These are phyloP conservation scores for Colletotrichum sublineola DNA, from an alignment of 2,329 filamentous ascomycete species.

Conservation along the genomic window DNA sequence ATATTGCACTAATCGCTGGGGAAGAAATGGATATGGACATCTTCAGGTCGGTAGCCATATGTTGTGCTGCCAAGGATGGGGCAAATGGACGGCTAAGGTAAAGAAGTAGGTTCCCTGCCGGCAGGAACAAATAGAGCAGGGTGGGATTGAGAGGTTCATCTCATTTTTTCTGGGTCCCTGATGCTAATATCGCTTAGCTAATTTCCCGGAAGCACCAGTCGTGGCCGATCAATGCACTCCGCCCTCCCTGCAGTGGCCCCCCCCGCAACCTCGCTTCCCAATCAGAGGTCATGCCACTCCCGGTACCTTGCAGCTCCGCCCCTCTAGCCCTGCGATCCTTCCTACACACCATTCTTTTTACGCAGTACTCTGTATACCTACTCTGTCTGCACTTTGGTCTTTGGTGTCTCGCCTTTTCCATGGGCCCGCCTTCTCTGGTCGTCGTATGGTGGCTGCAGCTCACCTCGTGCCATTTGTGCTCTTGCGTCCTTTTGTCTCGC, in stretches of 20 bases:
- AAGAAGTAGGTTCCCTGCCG: conserved; percentile 9
- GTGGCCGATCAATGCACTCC: background rate
- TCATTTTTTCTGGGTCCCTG: conserved; percentile 37
- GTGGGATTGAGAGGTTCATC: conserved; percentile 30
- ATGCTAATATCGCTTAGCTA: conserved; percentile 44
- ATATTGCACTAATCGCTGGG: background rate
- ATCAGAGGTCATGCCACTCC: conserved; percentile 25
- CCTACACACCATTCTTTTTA: background rate
- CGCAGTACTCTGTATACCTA: too few species aligned
- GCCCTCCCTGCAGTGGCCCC: conserved; percentile 5
- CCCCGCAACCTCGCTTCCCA: conserved; percentile 28
- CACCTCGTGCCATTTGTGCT: conserved; percentile 4
- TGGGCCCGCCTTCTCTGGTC: too few species aligned
- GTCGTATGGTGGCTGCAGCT: background rate
- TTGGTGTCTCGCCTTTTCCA: background rate
- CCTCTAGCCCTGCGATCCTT: conserved; percentile 16
- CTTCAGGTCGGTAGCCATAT: conserved; percentile 10
- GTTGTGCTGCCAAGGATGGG: conserved; percentile 25
- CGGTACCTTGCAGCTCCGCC: conserved; percentile 40
- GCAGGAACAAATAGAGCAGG: background rate
- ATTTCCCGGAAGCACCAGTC: conserved; percentile 40
- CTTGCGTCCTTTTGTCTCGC: conserved; percentile 28
- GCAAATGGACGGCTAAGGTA: conserved; percentile 11
- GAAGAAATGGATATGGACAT: conserved; percentile 14
- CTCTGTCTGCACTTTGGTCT: background rate